Evolutionary conservation across 1,139 yeast species (phyloP).

Genomic region (Saccharomyces hybrid): DNA sequence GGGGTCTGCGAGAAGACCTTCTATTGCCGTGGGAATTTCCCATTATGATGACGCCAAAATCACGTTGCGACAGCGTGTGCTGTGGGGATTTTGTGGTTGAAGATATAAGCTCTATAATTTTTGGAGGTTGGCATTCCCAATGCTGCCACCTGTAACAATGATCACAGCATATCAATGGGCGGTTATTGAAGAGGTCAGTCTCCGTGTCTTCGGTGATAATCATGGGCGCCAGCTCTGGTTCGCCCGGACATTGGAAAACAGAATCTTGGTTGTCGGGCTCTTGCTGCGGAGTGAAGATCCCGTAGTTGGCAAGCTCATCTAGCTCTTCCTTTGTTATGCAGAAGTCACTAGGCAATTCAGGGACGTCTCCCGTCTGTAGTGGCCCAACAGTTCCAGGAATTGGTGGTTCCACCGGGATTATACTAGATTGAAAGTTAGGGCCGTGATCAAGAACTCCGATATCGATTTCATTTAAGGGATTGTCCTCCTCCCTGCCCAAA

Average conservation of each 20-base stretch:
- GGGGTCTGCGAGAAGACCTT: slow-evolving; percentile 16
- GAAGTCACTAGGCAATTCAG: slow-evolving; percentile 26
- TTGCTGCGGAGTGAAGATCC: slow-evolving; percentile 15
- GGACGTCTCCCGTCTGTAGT: neutral
- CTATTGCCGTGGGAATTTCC: slow-evolving; percentile 15
- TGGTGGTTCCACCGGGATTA: slow-evolving; percentile 1
- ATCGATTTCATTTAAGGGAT: slow-evolving; percentile 11
- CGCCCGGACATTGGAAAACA: slow-evolving; percentile 29
- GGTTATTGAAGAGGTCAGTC: slow-evolving; percentile 22
- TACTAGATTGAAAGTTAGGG: slow-evolving; percentile 6
- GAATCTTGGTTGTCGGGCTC: slow-evolving; percentile 24
- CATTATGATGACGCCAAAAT: slow-evolving; percentile 17
- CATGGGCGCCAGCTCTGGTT: slow-evolving; percentile 8
- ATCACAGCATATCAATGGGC: slow-evolving; percentile 28
- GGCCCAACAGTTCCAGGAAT: neutral
- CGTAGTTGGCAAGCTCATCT: slow-evolving; percentile 15
- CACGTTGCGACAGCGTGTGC: slow-evolving; percentile 12
- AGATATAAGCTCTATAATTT: slow-evolving; percentile 12
- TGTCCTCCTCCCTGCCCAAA: slow-evolving; percentile 1
- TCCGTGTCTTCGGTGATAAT: slow-evolving; percentile 14
- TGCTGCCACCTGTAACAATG: slow-evolving; percentile 32
- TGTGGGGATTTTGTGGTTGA: slow-evolving; percentile 8
- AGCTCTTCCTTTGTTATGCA: slow-evolving; percentile 26
- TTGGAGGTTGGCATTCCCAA: slow-evolving; percentile 24
- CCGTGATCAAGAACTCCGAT: slow-evolving; percentile 14